Percentiles rank a stretch among this genome's conserved stretches.
Conservation (phyloP, 2,329 filamentous ascomycete species). For the Geosmithia putterillii region DNA sequence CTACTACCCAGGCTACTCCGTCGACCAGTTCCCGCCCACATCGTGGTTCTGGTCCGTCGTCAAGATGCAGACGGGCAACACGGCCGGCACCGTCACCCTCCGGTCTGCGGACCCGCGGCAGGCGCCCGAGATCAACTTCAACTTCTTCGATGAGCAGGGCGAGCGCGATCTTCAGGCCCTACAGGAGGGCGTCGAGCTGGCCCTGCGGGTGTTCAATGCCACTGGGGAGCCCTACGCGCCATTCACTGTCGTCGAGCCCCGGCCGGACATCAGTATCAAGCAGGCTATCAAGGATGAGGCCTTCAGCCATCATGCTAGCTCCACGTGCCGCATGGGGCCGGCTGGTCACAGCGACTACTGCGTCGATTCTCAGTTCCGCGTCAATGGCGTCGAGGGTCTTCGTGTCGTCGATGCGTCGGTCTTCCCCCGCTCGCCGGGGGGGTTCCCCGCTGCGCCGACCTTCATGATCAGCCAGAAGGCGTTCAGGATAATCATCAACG, state of each 20-base stretch:
- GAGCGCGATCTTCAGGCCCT: conserved; percentile 35
- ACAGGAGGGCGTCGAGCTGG: conserved; percentile 37
- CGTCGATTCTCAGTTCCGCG: conserved; percentile 40
- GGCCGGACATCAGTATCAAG: background rate
- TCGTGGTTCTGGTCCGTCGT: conserved; percentile 25
- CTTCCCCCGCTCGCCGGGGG: conserved; percentile 38
- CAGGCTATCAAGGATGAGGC: conserved; percentile 22
- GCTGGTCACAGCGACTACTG: conserved; percentile 39
- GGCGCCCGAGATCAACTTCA: conserved; percentile 46
- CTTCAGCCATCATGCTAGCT: conserved; percentile 46
- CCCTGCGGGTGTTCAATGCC: conserved; percentile 23
- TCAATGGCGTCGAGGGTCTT: conserved; percentile 38
- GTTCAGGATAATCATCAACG: too few species aligned
- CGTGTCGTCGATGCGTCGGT: conserved; percentile 47
- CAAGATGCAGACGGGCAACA: conserved; percentile 49
- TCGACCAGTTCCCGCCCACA: background rate
- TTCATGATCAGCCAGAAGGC: conserved; percentile 50
- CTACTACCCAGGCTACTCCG: conserved; percentile 37
- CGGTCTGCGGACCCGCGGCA: conserved; percentile 47
- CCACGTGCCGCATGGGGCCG: conserved; percentile 41
- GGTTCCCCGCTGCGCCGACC: conserved; percentile 32
- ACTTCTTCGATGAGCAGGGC: conserved; percentile 21
- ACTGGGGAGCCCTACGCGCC: conserved; percentile 5
- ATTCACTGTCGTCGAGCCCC: conserved; percentile 2
- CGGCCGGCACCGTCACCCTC: conserved; percentile 46